Conservation (phyloP, 192 early-diverging fungal genomes). For the Diversispora epigaea region DNA sequence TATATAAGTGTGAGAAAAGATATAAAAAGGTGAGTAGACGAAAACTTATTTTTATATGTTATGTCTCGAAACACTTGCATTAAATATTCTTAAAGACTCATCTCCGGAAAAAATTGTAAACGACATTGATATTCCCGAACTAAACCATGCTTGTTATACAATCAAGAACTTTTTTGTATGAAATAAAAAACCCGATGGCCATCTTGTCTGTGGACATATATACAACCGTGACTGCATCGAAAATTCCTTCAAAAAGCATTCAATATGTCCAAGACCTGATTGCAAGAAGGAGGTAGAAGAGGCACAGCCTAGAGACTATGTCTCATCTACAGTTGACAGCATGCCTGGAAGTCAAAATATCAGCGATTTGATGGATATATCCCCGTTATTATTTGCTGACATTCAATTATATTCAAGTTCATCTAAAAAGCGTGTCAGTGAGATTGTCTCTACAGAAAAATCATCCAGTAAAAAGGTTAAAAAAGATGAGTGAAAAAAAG, state of each 20-base stretch:
- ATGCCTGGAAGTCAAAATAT: slow-evolving; percentile 15
- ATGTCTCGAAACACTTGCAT: slow-evolving; percentile 23
- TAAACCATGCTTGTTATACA: slow-evolving; percentile 24
- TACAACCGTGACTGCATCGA: slow-evolving; percentile 13
- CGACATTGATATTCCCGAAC: not conserved
- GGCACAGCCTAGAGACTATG: too few species aligned
- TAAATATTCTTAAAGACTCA: slow-evolving; percentile 29
- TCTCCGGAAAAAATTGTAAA: slow-evolving; percentile 7
- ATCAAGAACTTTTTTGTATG: slow-evolving; percentile 25
- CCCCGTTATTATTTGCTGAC: too few species aligned
- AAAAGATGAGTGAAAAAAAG: too few species aligned
- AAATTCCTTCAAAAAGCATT: slow-evolving; percentile 25
- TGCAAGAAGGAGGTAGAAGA: slow-evolving; percentile 23
- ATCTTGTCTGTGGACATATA: slow-evolving; percentile 19
- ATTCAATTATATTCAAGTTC: too few species aligned
- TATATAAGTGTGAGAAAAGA: too few species aligned
- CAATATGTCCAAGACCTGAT: slow-evolving; percentile 29
- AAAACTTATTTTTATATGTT: too few species aligned
- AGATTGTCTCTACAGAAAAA: too few species aligned
- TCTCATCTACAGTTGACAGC: slow-evolving; percentile 5
- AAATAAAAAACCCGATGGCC: slow-evolving; percentile 14
- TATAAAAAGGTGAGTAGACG: too few species aligned
- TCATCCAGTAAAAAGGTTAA: too few species aligned
- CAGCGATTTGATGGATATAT: too few species aligned
- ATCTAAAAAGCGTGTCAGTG: too few species aligned